These are phyloP conservation scores for Cladophialophora bantiana DNA, from an alignment of 2,329 filamentous ascomycete genomes.

Conservation along the genomic window DNA sequence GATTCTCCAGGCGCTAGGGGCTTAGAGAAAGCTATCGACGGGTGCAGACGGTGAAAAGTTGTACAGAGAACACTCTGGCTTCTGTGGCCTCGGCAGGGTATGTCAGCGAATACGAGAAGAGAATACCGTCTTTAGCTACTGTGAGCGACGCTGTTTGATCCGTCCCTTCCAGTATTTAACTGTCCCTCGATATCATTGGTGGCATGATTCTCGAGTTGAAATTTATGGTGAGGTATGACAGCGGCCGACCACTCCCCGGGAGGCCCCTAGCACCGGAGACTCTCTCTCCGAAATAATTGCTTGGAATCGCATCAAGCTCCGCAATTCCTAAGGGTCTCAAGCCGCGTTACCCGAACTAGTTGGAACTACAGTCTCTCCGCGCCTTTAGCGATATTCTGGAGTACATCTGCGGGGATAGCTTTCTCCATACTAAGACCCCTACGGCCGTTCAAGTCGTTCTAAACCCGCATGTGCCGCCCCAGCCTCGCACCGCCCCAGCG, in stretches of 20 bases:
- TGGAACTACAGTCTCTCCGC: background rate
- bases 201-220: background rate
- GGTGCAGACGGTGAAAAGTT: no score
- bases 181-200: background rate
- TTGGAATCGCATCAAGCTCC: background rate
- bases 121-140: background rate
- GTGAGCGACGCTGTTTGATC: background rate
- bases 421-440: background rate
- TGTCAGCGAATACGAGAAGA: background rate
- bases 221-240: background rate
- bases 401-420: background rate
- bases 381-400: background rate
- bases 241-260: background rate
- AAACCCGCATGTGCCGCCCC: background rate
- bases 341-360: background rate
- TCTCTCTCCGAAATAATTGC: background rate
- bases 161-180: background rate
- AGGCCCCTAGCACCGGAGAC: background rate
- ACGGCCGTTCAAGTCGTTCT: background rate
- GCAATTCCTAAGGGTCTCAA: background rate
- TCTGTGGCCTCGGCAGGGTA: background rate
- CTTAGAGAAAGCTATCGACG: no score
- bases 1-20: background rate
- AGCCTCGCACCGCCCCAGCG: background rate
- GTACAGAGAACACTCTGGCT: no score